These are phyloP conservation scores for Penicillium sp. DNA, from an alignment of 2,329 filamentous ascomycete species.

Conservation along the genomic window DNA sequence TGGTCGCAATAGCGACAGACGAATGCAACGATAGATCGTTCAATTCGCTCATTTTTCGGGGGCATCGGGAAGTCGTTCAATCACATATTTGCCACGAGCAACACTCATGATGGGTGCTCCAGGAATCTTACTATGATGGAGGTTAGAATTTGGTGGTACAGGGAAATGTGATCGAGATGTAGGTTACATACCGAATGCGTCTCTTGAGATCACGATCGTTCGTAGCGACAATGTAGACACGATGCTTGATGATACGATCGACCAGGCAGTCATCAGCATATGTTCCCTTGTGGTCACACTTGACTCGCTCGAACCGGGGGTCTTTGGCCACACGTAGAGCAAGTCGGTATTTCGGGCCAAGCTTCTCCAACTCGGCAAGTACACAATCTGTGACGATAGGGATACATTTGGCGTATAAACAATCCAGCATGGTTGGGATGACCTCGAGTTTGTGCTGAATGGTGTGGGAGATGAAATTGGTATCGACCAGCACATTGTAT, in stretches of 20 bases:
- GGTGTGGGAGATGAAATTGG: constrained; percentile 87
- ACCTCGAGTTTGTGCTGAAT: constrained; percentile 88
- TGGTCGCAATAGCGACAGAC: not conserved
- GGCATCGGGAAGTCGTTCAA: constrained; percentile 85
- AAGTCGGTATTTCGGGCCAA: constrained; percentile 84
- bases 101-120: constrained; percentile 71
- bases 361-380: constrained; percentile 82
- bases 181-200: constrained; percentile 57
- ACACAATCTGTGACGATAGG: constrained; percentile 83
- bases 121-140: constrained; percentile 62
- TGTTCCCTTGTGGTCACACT: constrained; percentile 86
- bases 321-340: constrained; percentile 84
- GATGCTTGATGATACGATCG: constrained; percentile 67
- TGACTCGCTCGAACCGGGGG: constrained; percentile 78
- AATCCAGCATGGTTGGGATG: constrained; percentile 87
- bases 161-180: not conserved
- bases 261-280: constrained; percentile 86
- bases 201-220: constrained; percentile 74
- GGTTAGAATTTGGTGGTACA: not conserved
- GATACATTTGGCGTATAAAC: constrained; percentile 84
- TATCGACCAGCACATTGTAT: constrained; percentile 77
- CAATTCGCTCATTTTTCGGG: constrained; percentile 55
- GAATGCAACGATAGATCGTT: not conserved
- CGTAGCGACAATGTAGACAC: constrained; percentile 75
- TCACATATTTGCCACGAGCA: constrained; percentile 85